phyloP scores from a whole-genome alignment of 495 filamentous ascomycete species.

The Terfezia boudieri region DNA sequence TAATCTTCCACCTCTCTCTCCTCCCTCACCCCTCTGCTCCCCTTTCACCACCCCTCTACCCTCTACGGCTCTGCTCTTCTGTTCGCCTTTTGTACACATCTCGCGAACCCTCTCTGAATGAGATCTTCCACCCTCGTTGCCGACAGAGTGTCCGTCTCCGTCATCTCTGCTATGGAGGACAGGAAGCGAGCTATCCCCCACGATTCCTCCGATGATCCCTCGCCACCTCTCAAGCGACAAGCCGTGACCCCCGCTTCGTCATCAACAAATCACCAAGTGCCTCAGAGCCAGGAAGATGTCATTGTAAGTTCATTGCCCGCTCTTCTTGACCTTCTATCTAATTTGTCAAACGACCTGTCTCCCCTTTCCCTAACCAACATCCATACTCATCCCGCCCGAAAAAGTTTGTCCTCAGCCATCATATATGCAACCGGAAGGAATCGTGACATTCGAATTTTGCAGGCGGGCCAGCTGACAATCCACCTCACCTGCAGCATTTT shows the following conservation, averaged over 20 bases:
- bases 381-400: not conserved
- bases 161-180: constrained; percentile 19
- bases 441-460: not conserved
- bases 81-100: constrained; percentile 3
- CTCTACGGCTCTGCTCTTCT: not conserved
- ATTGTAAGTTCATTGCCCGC: constrained; percentile 12
- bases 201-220: constrained; percentile 18
- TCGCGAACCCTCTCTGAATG: constrained; percentile 6
- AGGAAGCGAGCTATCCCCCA: constrained; percentile 20
- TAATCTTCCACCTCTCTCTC: too few relatives aligned
- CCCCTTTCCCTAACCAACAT: not conserved
- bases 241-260: constrained; percentile 16
- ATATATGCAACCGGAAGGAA: not conserved
- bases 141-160: constrained; percentile 15
- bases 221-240: constrained; percentile 18
- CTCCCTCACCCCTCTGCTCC: too few relatives aligned
- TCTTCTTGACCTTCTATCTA: not conserved
- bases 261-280: constrained; percentile 14
- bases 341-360: not conserved
- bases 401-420: not conserved
- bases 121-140: constrained; percentile 12
- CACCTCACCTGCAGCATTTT: constrained; percentile 40
- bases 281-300: constrained; percentile 20
- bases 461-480: not conserved
- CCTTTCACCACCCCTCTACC: too few relatives aligned